Percentiles rank a stretch among this genome's conserved stretches.
phyloP scores from a whole-genome alignment of 192 early-diverging fungal species.

The Coemansia sp. region DNA sequence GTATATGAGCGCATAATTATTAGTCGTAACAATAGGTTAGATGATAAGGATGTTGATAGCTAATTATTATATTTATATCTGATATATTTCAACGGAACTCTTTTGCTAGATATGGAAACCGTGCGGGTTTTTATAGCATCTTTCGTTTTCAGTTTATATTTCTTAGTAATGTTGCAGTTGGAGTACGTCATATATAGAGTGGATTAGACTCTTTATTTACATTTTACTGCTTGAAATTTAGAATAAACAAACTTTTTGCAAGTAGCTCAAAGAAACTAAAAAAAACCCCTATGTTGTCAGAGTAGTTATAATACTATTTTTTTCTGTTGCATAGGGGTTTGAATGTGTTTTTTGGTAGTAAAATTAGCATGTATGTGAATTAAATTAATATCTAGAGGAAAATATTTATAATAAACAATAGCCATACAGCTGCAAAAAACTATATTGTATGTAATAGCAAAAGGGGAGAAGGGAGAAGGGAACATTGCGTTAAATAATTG shows the following conservation, averaged over 20 bases:
- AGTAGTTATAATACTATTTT: no score
- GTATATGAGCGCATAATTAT: constrained; percentile 25
- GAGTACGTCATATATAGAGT: not conserved
- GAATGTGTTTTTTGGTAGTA: not conserved
- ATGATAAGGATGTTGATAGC: not conserved
- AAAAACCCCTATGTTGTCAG: no score
- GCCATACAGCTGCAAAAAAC: not conserved
- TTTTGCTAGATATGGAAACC: no score
- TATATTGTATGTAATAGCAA: not conserved
- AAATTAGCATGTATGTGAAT: not conserved
- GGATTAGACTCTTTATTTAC: not conserved
- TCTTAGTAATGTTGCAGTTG: no score
- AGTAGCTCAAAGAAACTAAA: not conserved
- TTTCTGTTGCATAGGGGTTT: not conserved
- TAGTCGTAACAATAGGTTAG: not conserved
- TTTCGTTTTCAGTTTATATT: no score
- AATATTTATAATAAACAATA: not conserved
- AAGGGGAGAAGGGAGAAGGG: not conserved
- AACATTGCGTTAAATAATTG: not conserved
- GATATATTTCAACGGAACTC: no score
- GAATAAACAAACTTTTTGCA: not conserved
- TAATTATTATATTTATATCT: no score
- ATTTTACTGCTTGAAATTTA: not conserved
- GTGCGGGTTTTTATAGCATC: no score
- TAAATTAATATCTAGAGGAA: not conserved